phyloP scores from a whole-genome alignment of 1,284 basidiomycete species.

The Microbotryum violaceum region DNA sequence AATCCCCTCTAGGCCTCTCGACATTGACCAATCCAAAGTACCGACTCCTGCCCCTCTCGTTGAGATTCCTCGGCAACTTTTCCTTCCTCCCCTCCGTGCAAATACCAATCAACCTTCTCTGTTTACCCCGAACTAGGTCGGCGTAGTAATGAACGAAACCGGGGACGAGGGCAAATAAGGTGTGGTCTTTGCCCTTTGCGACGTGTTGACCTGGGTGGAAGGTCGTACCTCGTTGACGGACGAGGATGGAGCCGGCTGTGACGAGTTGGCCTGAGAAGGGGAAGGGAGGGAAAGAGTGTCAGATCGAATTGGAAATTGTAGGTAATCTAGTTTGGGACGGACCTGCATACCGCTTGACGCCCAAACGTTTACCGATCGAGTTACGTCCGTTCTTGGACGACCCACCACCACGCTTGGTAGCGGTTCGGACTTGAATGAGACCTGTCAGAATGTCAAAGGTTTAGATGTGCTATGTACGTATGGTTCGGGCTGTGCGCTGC shows the following conservation, averaged over 20 bases:
- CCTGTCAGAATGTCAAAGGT: slow-evolving; percentile 4
- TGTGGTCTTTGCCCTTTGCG: slow-evolving; percentile 82
- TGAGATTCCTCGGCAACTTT: slow-evolving; percentile 71
- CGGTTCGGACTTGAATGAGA: slow-evolving; percentile 69
- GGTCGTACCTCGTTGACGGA: slow-evolving; percentile 78
- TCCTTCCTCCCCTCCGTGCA: slow-evolving; percentile 59
- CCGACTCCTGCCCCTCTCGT: slow-evolving; percentile 61
- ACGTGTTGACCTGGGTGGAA: slow-evolving; percentile 91
- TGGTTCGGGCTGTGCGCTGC: not conserved
- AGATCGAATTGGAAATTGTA: not conserved
- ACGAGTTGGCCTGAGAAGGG: slow-evolving; percentile 64
- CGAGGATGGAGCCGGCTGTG: slow-evolving; percentile 84
- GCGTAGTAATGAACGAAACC: slow-evolving; percentile 85
- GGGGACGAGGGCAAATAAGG: slow-evolving; percentile 75
- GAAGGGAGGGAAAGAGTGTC: not conserved
- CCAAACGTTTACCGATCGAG: slow-evolving; percentile 80
- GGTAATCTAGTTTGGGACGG: slow-evolving; percentile 31
- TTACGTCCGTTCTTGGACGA: slow-evolving; percentile 83
- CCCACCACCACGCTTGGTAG: slow-evolving; percentile 89
- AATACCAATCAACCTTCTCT: slow-evolving; percentile 60
- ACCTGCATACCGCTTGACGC: slow-evolving; percentile 92
- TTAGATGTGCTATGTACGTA: no score
- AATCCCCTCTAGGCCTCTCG: not conserved
- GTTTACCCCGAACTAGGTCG: slow-evolving; percentile 19
- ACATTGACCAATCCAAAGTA: slow-evolving; percentile 65